Evolutionary conservation across 805 yeast species (phyloP).

Genomic region (Lachancea quebecensis): DNA sequence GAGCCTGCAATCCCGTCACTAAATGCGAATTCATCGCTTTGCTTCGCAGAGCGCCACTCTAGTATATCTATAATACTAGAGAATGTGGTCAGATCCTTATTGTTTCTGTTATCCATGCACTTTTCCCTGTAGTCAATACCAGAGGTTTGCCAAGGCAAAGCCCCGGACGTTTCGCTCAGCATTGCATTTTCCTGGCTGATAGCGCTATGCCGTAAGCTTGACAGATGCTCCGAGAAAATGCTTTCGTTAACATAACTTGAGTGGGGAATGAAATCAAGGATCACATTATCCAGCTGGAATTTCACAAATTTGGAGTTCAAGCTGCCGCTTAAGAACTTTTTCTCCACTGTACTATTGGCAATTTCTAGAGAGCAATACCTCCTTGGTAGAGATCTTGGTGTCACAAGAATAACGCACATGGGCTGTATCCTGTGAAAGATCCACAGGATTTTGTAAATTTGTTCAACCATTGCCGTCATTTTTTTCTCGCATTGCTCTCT

Average conservation of each 20-base stretch:
- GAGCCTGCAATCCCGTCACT: slow-evolving; percentile 33
- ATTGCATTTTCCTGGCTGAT: slow-evolving; percentile 37
- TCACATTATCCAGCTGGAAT: slow-evolving; percentile 41
- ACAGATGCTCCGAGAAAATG: slow-evolving; percentile 43
- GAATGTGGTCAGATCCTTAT: slow-evolving; percentile 68
- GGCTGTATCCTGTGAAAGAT: slow-evolving; percentile 66
- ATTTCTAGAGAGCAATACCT: slow-evolving; percentile 71
- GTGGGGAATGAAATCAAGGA: slow-evolving; percentile 32
- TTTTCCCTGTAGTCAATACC: slow-evolving; percentile 71
- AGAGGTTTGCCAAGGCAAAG: slow-evolving; percentile 52
- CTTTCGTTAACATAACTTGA: slow-evolving; percentile 30
- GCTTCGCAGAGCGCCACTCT: slow-evolving; percentile 67
- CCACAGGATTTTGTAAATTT: slow-evolving; percentile 32
- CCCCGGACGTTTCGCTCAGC: slow-evolving; percentile 6
- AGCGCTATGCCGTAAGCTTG: slow-evolving; percentile 54
- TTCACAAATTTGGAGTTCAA: slow-evolving; percentile 75
- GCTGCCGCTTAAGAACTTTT: slow-evolving; percentile 73
- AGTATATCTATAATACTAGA: slow-evolving; percentile 63
- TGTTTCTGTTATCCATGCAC: slow-evolving; percentile 73
- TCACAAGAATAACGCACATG: slow-evolving; percentile 74
- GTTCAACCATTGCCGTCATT: slow-evolving; percentile 30
- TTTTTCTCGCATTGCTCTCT: slow-evolving; percentile 20
- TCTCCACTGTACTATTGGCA: slow-evolving; percentile 80
- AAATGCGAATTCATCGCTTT: slow-evolving; percentile 77
- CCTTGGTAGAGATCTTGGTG: slow-evolving; percentile 76